Conservation (phyloP, 768 basidiomycete genomes). For the Macrolepiota fuliginosa region DNA sequence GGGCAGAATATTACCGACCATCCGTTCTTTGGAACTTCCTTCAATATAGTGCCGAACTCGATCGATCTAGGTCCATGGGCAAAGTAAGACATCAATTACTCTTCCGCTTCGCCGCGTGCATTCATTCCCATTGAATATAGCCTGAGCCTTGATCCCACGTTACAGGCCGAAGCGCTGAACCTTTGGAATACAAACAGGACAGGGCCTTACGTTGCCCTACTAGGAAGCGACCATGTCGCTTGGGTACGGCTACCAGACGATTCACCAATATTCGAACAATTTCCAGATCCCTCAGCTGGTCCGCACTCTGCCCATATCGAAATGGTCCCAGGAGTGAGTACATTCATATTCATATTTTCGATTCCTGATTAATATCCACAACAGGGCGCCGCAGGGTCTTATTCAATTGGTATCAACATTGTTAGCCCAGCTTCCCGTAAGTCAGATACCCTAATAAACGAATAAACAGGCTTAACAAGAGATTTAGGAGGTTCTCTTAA, state of each 20-base stretch:
- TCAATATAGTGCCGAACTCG: not conserved
- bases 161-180: constrained; percentile 8
- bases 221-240: constrained; percentile 7
- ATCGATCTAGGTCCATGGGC: constrained; percentile 12
- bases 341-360: not conserved
- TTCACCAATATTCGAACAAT: constrained; percentile 1
- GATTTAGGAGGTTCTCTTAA: constrained; percentile 20
- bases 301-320: constrained; percentile 15
- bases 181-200: constrained; percentile 15
- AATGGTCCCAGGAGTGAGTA: constrained; percentile 2
- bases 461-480: not conserved
- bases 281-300: constrained; percentile 13
- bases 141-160: not conserved
- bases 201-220: constrained; percentile 1
- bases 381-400: constrained; percentile 18
- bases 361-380: not conserved
- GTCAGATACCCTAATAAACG: not conserved
- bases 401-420: constrained; percentile 19
- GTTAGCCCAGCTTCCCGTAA: constrained; percentile 27
- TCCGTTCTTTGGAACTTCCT: not conserved
- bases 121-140: not conserved
- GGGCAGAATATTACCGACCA: constrained; percentile 29
- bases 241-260: constrained; percentile 11
- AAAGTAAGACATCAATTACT: not conserved
- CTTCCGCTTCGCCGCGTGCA: not conserved